Base-by-base conservation (phyloP, 2,329 filamentous ascomycete genomes). In the Hypoxylon sp. region DNA sequence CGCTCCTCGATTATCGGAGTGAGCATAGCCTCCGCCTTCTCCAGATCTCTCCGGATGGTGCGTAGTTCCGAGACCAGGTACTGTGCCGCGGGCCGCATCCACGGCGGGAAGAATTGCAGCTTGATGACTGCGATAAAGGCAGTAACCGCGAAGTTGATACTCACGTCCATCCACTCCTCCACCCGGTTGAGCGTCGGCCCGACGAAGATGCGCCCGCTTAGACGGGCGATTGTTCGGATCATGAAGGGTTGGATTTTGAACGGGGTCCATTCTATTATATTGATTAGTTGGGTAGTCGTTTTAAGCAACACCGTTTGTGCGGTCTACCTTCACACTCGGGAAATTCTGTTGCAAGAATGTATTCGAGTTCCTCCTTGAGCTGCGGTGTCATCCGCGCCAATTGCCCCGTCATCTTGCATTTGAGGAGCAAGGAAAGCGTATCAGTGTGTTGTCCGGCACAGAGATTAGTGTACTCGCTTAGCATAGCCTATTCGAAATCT, bases 151-250 rank as follows among this genome's bases (percentile, higher is more conserved):
- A 84, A 87, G 75, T 85, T 81, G 76, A 86, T 80, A 76, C 81
- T 82, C 19, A 84, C 83, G 52, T 84, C 78, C 79, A 88, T 83
- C 87, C 87, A 89, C 63, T 83, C 80, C 70, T 87, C 83, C 44
- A 84, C 78, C 17, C 86, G 85, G 71, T 83, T 86, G 61, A 88
- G 78, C 13, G 80, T 76, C 2, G 82, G 72, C 1, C 87, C 87
- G 5, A 88, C 82, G 68, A 88, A 88, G 3, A 85, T 81, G 19
- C 83, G 80, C 0, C 87, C 85, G 26, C 85, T 87, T 22, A 89
- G 73, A 1, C 86, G 83, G 5, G 87, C 84, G 10, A 90, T 79
- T 3, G 84, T 80, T 22, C 84, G 80, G 1, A 88, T 79, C 47
- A 86, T 79, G 63, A 88, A 84, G 0, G 83, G 82, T 39, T 87